Evolutionary conservation across 2,329 filamentous ascomycete species (phyloP), one percentile per base, ranked within the genome.

Genomic region (Trichoderma citrinoviride): DNA sequence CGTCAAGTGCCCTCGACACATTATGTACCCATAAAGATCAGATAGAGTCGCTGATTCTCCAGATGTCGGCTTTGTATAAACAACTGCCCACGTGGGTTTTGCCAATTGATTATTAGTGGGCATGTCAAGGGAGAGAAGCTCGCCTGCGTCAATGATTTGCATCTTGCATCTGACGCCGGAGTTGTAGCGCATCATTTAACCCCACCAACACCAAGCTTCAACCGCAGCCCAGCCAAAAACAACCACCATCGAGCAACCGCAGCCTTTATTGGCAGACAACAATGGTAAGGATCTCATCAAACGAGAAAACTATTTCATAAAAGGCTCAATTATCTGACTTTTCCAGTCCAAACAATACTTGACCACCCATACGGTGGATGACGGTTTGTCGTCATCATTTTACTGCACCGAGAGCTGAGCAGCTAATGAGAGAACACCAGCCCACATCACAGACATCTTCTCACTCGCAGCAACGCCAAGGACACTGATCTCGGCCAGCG

Each of bases 321-420:
- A 17, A 15, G 21, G 33, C 49, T 52, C 65, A 68, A 37, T 12
- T 8, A 19, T 6, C 57, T 67, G 52, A 54, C 54, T 7, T 25
- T 37, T 19, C 65, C 66, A 97, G 95, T 99, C 95, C 64, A 98
- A 98, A 82, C 95, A 98, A 89, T 99, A 97, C 77, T 86, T 99
- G 68, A 96, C 94, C 73, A 90, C 90, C 70, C 92, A 97, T 77
- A 94, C 93, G 49, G 87, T 97, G 76, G 91, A 96, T 76, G 86
- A 93, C 81, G 93, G 92, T 92, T 76, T 76, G 81, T 74, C 61
- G 60, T 53, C 50, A 27, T 49, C 29, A 23, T 46, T 44, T 19
- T 21, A 15, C 46, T 33, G 55, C 75, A 73, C 75, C 33, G 76
- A 67, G 70, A 75, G 56, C 33, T 23, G 27, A 27, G 15, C 23